Conservation (phyloP, 2,329 filamentous ascomycete genomes). For the Metarhizium sp. region DNA sequence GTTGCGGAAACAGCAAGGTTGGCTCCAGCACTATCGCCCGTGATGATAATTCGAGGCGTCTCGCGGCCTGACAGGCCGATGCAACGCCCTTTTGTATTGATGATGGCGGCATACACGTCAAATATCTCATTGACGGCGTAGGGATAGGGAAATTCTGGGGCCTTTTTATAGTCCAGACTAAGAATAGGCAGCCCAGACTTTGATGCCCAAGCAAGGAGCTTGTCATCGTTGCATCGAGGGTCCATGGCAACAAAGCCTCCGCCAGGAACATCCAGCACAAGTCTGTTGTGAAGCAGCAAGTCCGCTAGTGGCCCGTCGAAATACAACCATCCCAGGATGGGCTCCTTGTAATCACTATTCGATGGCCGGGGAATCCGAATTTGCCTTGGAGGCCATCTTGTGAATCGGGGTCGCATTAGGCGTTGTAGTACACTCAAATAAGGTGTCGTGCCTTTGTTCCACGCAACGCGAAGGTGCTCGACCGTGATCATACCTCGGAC, state of each 20-base stretch:
- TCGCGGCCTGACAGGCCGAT: slow-evolving; percentile 32
- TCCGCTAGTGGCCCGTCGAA: slow-evolving; percentile 81
- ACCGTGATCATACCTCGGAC: slow-evolving; percentile 80
- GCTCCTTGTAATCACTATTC: slow-evolving; percentile 73
- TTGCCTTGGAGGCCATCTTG: slow-evolving; percentile 69
- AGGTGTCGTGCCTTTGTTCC: slow-evolving; percentile 90
- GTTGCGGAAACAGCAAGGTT: slow-evolving; percentile 57
- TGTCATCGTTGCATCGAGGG: slow-evolving; percentile 89
- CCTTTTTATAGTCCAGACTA: slow-evolving; percentile 71
- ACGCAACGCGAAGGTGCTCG: slow-evolving; percentile 83
- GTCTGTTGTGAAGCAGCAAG: slow-evolving; percentile 62
- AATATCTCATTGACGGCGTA: slow-evolving; percentile 40
- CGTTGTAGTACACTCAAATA: slow-evolving; percentile 67
- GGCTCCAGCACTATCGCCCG: slow-evolving; percentile 39
- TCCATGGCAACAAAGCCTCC: slow-evolving; percentile 97
- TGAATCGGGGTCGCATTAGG: slow-evolving; percentile 68
- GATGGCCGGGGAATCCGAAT: slow-evolving; percentile 76
- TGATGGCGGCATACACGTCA: slow-evolving; percentile 32
- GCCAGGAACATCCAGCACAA: slow-evolving; percentile 85
- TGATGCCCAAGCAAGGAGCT: slow-evolving; percentile 83
- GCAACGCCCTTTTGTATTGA: slow-evolving; percentile 30
- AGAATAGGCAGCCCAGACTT: slow-evolving; percentile 82
- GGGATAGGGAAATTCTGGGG: slow-evolving; percentile 41
- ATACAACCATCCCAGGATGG: slow-evolving; percentile 82
- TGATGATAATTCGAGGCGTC: slow-evolving; percentile 31